These are phyloP conservation scores for Lepidium sativum DNA, from an alignment of 345 rosid genomes.

Conservation along the genomic window DNA sequence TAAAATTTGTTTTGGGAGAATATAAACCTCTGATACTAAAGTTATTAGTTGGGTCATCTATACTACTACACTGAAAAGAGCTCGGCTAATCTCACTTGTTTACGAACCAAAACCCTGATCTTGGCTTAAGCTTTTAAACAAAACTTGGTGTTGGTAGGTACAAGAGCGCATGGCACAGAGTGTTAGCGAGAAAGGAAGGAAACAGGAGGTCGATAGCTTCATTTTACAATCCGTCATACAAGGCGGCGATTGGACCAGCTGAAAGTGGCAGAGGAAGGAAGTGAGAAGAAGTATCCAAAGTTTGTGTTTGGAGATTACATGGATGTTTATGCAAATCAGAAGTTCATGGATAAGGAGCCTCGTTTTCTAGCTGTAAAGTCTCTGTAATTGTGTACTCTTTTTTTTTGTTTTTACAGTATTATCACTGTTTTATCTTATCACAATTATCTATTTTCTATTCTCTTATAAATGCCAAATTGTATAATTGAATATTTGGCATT, in stretches of 20 bases:
- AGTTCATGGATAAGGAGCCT: conserved; percentile 81
- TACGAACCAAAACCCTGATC: background rate
- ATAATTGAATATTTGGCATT: conserved; percentile 11
- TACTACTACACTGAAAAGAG: too few relatives aligned
- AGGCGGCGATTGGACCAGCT: conserved; percentile 75
- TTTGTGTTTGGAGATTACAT: conserved; percentile 91
- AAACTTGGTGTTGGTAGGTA: conserved; percentile 29
- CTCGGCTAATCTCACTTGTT: background rate
- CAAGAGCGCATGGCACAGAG: conserved; percentile 88
- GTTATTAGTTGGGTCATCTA: too few relatives aligned
- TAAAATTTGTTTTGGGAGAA: too few relatives aligned
- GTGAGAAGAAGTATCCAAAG: conserved; percentile 43
- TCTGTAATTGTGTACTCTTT: conserved; percentile 21
- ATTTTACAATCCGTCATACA: conserved; percentile 70
- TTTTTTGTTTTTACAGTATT: background rate
- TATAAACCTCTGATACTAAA: too few relatives aligned
- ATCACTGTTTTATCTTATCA: conserved; percentile 4
- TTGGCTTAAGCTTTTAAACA: background rate
- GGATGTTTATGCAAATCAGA: conserved; percentile 78
- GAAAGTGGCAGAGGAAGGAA: conserved; percentile 26
- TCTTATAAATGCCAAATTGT: conserved; percentile 14
- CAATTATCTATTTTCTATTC: background rate
- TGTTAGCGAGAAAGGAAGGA: conserved; percentile 40
- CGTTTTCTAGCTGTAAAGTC: conserved; percentile 70
- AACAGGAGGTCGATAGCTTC: conserved; percentile 84